These are phyloP conservation scores for Penicillium olsonii DNA, from an alignment of 2,329 filamentous ascomycete species.

Conservation along the genomic window DNA sequence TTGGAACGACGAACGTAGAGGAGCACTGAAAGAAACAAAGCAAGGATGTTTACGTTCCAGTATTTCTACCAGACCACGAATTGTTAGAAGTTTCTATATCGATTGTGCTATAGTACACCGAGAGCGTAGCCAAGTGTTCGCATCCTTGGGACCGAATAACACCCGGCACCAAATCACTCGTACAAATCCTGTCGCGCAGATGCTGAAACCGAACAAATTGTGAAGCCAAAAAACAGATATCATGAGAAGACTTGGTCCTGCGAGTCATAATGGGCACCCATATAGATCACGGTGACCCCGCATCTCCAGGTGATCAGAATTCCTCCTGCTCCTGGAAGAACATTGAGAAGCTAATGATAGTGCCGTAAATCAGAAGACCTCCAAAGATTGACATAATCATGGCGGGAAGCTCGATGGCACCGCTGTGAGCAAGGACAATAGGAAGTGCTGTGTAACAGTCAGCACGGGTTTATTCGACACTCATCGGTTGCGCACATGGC, in stretches of 20 bases:
- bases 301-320: slow-evolving; percentile 58
- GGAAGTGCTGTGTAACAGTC: slow-evolving; percentile 68
- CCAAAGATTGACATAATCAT: slow-evolving; percentile 96
- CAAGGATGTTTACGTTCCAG: neutral
- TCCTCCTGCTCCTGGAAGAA: slow-evolving; percentile 99
- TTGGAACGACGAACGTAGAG: neutral
- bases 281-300: slow-evolving; percentile 1
- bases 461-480: slow-evolving; percentile 17
- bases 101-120: slow-evolving; percentile 23
- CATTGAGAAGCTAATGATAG: slow-evolving; percentile 96
- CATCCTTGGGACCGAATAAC: slow-evolving; percentile 9
- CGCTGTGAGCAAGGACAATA: slow-evolving; percentile 81
- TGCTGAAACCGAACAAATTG: slow-evolving; percentile 20
- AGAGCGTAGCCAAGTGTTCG: slow-evolving; percentile 17
- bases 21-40: neutral
- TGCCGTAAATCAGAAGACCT: slow-evolving; percentile 92
- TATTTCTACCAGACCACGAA: neutral
- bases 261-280: neutral
- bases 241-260: slow-evolving; percentile 7
- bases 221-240: slow-evolving; percentile 15
- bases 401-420: slow-evolving; percentile 76
- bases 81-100: slow-evolving; percentile 22
- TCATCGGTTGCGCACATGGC: neutral
- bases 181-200: slow-evolving; percentile 25
- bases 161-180: slow-evolving; percentile 17